Percentiles rank a stretch among this genome's conserved stretches.
phyloP scores from a whole-genome alignment of 805 yeast genomes.

The Danielozyma ontarioensis region DNA sequence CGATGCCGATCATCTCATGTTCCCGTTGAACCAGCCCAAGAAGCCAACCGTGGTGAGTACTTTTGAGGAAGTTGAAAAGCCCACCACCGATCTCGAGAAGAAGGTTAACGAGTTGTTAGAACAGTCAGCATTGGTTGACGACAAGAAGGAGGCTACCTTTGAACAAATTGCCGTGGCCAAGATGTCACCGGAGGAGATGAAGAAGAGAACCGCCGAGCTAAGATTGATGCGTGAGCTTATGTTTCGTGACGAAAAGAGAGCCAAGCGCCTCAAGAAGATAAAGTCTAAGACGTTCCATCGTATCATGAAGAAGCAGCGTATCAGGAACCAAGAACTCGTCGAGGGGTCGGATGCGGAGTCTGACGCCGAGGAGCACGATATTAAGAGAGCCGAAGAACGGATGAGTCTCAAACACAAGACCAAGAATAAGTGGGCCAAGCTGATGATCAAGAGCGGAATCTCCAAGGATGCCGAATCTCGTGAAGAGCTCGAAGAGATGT shows the following conservation, averaged over 20 bases:
- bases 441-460: constrained; percentile 85
- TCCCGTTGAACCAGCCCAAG: constrained; percentile 55
- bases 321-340: constrained; percentile 63
- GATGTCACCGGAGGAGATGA: constrained; percentile 73
- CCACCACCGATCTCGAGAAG: constrained; percentile 59
- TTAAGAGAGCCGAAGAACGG: constrained; percentile 82
- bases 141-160: constrained; percentile 72
- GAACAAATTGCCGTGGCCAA: constrained; percentile 83
- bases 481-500: constrained; percentile 91
- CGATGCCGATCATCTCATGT: constrained; percentile 77
- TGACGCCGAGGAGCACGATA: constrained; percentile 58
- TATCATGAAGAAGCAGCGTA: constrained; percentile 77
- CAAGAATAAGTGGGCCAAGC: constrained; percentile 84
- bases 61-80: constrained; percentile 40
- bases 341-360: constrained; percentile 52
- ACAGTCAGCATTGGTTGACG: constrained; percentile 66
- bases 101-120: constrained; percentile 57
- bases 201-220: constrained; percentile 71
- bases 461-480: constrained; percentile 80
- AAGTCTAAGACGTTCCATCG: constrained; percentile 87
- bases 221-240: constrained; percentile 91
- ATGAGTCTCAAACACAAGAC: constrained; percentile 90
- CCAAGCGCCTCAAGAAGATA: constrained; percentile 89
- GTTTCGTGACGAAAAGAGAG: constrained; percentile 91
- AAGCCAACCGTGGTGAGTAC: constrained; percentile 45